Percentiles rank a stretch among this genome's conserved stretches.
Conservation (phyloP, 2,329 filamentous ascomycete species). For the Fusarium praegraminearum region DNA sequence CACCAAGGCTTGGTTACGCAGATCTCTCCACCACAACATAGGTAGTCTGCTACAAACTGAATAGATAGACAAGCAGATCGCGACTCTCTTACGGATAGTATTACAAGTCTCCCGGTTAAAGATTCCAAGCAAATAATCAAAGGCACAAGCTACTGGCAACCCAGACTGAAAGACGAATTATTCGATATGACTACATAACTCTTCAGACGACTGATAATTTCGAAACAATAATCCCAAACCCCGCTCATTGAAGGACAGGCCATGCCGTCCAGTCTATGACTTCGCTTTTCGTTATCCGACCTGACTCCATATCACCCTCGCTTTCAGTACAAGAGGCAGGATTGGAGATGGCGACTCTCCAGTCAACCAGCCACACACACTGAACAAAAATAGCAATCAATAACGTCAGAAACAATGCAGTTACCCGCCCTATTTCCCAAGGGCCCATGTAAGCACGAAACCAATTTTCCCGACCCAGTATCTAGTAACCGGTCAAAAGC, state of each 20-base stretch:
- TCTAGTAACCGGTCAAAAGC: conserved; percentile 25
- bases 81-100: neutral
- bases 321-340: conserved; percentile 31
- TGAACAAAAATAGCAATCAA: conserved; percentile 15
- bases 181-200: neutral
- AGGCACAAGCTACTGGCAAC: neutral
- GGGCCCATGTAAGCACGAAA: conserved; percentile 34
- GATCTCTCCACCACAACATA: neutral
- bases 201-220: conserved; percentile 28
- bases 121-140: neutral
- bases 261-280: conserved; percentile 40
- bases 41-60: neutral
- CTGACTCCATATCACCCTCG: conserved; percentile 35
- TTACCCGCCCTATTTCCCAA: conserved; percentile 16
- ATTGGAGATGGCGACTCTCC: conserved; percentile 6
- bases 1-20: conserved; percentile 1
- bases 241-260: conserved; percentile 16
- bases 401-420: conserved; percentile 10
- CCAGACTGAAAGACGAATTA: neutral
- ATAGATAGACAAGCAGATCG: neutral
- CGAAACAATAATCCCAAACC: conserved; percentile 15
- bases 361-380: conserved; percentile 4
- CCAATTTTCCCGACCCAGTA: conserved; percentile 35
- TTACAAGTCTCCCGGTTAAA: neutral
- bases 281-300: conserved; percentile 38